phyloP scores from a whole-genome alignment of 495 filamentous ascomycete species.

The Penicillium manginii region DNA sequence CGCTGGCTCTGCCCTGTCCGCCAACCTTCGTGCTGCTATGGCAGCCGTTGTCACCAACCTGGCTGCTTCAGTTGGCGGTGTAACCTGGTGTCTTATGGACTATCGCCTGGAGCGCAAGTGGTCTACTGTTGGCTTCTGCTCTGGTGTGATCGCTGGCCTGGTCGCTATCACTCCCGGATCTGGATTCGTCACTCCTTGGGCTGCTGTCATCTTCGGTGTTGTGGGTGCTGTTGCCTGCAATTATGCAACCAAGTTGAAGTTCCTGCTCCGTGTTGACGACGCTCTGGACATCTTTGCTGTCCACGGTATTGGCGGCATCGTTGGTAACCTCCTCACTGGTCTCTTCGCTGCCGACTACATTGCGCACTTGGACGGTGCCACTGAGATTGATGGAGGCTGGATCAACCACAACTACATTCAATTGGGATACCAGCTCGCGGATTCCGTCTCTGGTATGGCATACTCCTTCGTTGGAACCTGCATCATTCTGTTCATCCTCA shows the following conservation, averaged over 20 bases:
- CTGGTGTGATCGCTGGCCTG: conserved; percentile 87
- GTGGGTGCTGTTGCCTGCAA: conserved; percentile 86
- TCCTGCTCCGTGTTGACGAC: conserved; percentile 82
- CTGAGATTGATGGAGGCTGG: conserved; percentile 81
- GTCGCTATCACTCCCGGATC: conserved; percentile 94
- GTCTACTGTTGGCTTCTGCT: conserved; percentile 97
- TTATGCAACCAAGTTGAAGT: conserved; percentile 97
- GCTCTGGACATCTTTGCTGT: conserved; percentile 94
- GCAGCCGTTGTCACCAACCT: conserved; percentile 61
- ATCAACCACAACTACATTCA: conserved; percentile 90
- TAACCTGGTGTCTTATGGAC: conserved; percentile 95
- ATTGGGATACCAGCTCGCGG: conserved; percentile 84
- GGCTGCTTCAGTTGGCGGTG: conserved; percentile 70
- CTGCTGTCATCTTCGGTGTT: conserved; percentile 87
- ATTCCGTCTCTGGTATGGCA: conserved; percentile 77
- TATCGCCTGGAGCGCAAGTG: conserved; percentile 94
- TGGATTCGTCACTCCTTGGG: conserved; percentile 89
- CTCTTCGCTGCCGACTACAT: conserved; percentile 95
- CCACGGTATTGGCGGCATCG: conserved; percentile 83
- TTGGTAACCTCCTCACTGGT: conserved; percentile 87
- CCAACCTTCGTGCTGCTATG: conserved; percentile 78
- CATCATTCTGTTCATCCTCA: conserved; percentile 85
- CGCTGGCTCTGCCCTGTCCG: conserved; percentile 85
- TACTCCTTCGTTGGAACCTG: conserved; percentile 89
- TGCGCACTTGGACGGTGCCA: conserved; percentile 79